A percentile compares a stretch with the other conserved stretches of the same genome.
phyloP scores from a whole-genome alignment of 495 filamentous ascomycete species.

The Lophiostoma macrostomum region DNA sequence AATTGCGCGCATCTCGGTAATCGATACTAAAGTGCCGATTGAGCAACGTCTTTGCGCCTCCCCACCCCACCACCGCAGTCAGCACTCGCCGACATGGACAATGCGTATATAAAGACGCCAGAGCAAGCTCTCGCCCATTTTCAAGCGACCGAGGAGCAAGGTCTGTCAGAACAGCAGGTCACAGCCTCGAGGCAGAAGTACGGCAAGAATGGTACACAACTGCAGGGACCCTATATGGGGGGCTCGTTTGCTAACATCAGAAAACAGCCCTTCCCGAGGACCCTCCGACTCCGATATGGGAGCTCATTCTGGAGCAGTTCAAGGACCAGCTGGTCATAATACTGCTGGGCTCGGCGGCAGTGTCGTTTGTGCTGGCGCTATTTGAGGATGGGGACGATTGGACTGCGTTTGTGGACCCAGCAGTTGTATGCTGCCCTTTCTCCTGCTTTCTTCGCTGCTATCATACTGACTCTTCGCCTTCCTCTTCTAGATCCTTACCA shows the following conservation, averaged over 20 bases:
- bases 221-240: neutral
- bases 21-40: slow-evolving; percentile 5
- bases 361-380: slow-evolving; percentile 90
- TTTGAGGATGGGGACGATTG: slow-evolving; percentile 91
- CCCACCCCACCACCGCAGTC: neutral
- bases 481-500: slow-evolving; percentile 78
- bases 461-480: slow-evolving; percentile 9
- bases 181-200: slow-evolving; percentile 59
- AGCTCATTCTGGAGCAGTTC: slow-evolving; percentile 96
- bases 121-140: slow-evolving; percentile 71
- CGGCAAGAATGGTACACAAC: slow-evolving; percentile 77
- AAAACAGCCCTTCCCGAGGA: slow-evolving; percentile 84
- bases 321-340: slow-evolving; percentile 99
- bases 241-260: slow-evolving; percentile 14
- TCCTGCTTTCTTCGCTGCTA: neutral
- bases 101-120: slow-evolving; percentile 67
- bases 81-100: slow-evolving; percentile 61
- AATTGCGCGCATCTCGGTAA: slow-evolving; percentile 7
- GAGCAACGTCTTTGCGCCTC: slow-evolving; percentile 9
- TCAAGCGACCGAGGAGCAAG: slow-evolving; percentile 60
- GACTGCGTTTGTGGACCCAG: slow-evolving; percentile 98
- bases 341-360: slow-evolving; percentile 84
- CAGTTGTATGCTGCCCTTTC: slow-evolving; percentile 68
- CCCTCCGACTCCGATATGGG: slow-evolving; percentile 94
- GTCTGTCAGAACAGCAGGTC: slow-evolving; percentile 72